Percentiles rank a stretch among this genome's conserved stretches.
Evolutionary conservation across 2,329 filamentous ascomycete species (phyloP).

Genomic region (Neonectria coccinea): DNA sequence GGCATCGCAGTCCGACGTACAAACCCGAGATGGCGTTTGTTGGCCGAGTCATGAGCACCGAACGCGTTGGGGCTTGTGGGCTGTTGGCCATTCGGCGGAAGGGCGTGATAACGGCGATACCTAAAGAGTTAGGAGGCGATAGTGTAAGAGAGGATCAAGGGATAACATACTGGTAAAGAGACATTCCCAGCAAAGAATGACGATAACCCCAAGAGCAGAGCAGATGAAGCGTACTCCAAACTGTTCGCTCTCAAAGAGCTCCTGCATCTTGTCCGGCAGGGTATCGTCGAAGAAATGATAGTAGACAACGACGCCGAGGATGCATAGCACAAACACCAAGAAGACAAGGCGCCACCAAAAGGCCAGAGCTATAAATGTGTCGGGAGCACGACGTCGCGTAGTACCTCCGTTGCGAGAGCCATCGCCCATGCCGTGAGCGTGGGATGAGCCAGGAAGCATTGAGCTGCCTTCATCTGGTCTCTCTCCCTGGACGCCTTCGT

Average conservation of each 20-base stretch:
- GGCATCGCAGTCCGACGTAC: conserved; percentile 35
- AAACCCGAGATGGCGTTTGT: conserved; percentile 60
- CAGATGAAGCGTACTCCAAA: conserved; percentile 59
- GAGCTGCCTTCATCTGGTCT: too few relatives aligned
- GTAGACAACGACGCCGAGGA: conserved; percentile 55
- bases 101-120: conserved; percentile 58
- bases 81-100: conserved; percentile 53
- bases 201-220: conserved; percentile 54
- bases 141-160: not conserved
- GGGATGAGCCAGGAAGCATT: too few relatives aligned
- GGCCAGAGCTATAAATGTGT: conserved; percentile 52
- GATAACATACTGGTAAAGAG: conserved; percentile 53
- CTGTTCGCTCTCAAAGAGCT: conserved; percentile 53
- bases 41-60: conserved; percentile 55
- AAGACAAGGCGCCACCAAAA: conserved; percentile 51
- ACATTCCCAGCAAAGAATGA: conserved; percentile 56
- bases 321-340: conserved; percentile 47
- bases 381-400: too few relatives aligned
- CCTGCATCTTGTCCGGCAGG: conserved; percentile 45
- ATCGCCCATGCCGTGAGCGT: too few relatives aligned
- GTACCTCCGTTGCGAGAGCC: too few relatives aligned
- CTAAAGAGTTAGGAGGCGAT: conserved; percentile 7
- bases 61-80: conserved; percentile 49
- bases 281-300: conserved; percentile 48
- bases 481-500: too few relatives aligned